Evolutionary conservation across 805 yeast species (phyloP).

Genomic region (Starmerella bacillaris): DNA sequence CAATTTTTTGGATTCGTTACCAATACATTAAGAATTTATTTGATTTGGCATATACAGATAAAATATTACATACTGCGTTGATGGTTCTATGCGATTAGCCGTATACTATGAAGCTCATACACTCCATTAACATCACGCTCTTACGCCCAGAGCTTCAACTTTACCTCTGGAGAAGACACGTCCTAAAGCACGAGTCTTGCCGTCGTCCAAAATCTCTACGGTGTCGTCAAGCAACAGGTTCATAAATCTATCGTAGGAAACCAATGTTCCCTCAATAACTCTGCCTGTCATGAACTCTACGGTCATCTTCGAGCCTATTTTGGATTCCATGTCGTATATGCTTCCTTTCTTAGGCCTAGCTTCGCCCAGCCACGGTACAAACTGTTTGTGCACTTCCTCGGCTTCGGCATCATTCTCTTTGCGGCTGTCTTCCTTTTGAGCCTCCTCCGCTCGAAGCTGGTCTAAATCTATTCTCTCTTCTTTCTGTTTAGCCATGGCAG

Average conservation of each 20-base stretch:
- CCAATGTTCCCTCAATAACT: constrained; percentile 58
- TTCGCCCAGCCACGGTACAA: constrained; percentile 22
- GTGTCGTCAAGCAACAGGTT: constrained; percentile 53
- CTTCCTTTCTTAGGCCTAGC: constrained; percentile 86
- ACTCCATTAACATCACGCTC: no score
- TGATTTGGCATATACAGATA: no score
- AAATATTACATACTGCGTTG: no score
- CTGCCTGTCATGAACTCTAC: constrained; percentile 80
- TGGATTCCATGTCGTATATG: constrained; percentile 59
- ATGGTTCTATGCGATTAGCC: no score
- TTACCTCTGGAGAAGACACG: constrained; percentile 16
- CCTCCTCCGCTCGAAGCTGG: neutral
- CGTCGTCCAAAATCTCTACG: constrained; percentile 28
- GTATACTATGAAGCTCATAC: no score
- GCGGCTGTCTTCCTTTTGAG: neutral
- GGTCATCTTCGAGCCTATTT: constrained; percentile 51
- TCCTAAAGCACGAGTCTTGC: constrained; percentile 49
- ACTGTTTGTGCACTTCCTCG: constrained; percentile 21
- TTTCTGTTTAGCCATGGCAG: no score
- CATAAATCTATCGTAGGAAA: constrained; percentile 92
- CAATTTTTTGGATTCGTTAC: no score
- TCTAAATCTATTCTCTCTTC: neutral
- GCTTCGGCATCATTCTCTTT: constrained; percentile 6
- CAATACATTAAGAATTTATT: no score
- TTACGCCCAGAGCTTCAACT: constrained; percentile 11